Evolutionary conservation across 192 early-diverging fungal genomes (phyloP), one percentile per base, ranked within the genome.

Genomic region (Podila clonocystis): DNA sequence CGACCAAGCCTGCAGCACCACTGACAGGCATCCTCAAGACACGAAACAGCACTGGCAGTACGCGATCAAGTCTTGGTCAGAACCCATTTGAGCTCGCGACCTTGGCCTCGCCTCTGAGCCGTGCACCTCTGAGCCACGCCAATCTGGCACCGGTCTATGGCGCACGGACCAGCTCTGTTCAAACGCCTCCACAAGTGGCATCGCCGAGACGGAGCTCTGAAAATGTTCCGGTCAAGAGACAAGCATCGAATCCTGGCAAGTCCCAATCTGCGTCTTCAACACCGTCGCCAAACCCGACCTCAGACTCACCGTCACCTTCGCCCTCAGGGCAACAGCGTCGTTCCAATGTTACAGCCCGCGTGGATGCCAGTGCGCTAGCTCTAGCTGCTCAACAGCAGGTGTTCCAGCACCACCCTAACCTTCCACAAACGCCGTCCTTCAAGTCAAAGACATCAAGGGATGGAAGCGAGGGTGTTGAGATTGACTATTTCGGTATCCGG

Each of bases 281-380:
- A 22, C 50, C 69, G 0, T 30, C 70, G 0, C 55, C 70, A 0
- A 58, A 62, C 17, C 22, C 31, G 19, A n/a, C 8, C 0, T 36
- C 62, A 1, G 61, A 73, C 0, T 41, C 67, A 1, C 67, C 58
- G 5, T 76, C 70, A 1, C 67, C 76, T 2, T 50, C 77, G 9
- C 67, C 66, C 24, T 55, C 52, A 6, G 52, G 19, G 4, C 70
- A 63, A 15, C 77, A 80, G 61, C 59, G 77, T 22, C 57, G 77
- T 19, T 80, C 77, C 15, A 80, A 80, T 57, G 77, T 80, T 1
- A 80, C 77, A 1, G 34, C 62, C 0, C 65, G 77, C 26, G 66
- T 80, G 30, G 77, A 80, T 65, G 77, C 77, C 19, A 61, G 77
- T 29, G 77, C 77, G 1, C 28, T 80, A 5, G 77, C 77, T 17